phyloP scores from a whole-genome alignment of 2,329 filamentous ascomycete genomes.

The Plectosphaerella plurivora region DNA sequence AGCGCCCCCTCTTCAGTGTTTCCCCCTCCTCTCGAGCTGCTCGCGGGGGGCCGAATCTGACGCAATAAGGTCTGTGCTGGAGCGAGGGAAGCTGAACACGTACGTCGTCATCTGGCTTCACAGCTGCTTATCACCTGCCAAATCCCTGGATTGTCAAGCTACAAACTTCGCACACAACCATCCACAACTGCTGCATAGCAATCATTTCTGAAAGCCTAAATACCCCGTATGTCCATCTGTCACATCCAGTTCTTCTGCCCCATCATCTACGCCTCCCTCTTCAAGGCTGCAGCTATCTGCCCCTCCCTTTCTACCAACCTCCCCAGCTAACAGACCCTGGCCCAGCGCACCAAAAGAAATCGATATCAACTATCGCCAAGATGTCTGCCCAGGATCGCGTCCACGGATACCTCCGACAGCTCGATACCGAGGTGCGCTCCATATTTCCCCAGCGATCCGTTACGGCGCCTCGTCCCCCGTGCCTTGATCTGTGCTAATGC shows the following conservation, averaged over 20 bases:
- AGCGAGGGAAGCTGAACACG: slow-evolving; percentile 10
- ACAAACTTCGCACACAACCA: neutral
- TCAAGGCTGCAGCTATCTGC: neutral
- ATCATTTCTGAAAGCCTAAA: neutral
- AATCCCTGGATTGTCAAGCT: neutral
- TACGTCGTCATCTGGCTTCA: slow-evolving; percentile 11
- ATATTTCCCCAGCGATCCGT: neutral
- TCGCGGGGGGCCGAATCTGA: slow-evolving; percentile 6
- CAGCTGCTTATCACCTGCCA: slow-evolving; percentile 8
- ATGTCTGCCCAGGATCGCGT: slow-evolving; percentile 76
- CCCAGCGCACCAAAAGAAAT: neutral
- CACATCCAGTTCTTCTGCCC: neutral
- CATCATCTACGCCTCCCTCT: neutral
- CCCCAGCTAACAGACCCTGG: neutral
- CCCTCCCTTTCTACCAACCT: neutral
- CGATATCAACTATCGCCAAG: slow-evolving; percentile 24
- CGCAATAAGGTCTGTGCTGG: slow-evolving; percentile 6
- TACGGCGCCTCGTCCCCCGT: slow-evolving; percentile 2
- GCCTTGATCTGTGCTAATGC: neutral
- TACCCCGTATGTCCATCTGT: neutral
- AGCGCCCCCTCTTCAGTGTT: neutral
- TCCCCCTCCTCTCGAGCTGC: neutral
- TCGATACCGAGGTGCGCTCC: slow-evolving; percentile 71
- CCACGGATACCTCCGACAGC: slow-evolving; percentile 70
- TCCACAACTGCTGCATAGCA: neutral